These are phyloP conservation scores for Fusarium anthophilum DNA, from an alignment of 2,329 filamentous ascomycete species.

Conservation along the genomic window DNA sequence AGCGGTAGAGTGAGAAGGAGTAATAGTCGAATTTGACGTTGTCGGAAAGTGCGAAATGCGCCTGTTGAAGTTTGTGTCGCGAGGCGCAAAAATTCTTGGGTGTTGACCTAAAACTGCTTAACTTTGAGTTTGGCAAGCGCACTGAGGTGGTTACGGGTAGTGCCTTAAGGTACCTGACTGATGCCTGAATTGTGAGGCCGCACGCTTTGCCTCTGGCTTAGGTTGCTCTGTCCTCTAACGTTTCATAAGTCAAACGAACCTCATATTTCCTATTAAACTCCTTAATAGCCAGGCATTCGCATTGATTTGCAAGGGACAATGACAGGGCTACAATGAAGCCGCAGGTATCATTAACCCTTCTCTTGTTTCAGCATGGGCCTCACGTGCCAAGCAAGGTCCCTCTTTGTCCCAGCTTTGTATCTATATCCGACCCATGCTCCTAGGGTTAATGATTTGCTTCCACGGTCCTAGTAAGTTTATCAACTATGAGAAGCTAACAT, in stretches of 20 bases:
- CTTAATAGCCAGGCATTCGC: conserved; percentile 19
- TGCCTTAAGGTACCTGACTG: background rate
- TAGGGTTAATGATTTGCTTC: background rate
- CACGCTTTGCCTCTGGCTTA: background rate
- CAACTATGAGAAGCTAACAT: background rate
- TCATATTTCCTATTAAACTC: conserved; percentile 7
- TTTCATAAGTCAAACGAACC: conserved; percentile 21
- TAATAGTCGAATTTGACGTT: conserved; percentile 27
- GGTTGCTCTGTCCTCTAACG: conserved; percentile 3
- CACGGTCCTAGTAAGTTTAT: background rate
- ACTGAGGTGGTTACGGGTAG: background rate
- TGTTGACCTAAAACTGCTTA: conserved; percentile 37
- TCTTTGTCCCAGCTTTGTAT: conserved; percentile 14
- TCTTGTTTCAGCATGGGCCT: conserved; percentile 21
- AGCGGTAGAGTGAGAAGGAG: background rate
- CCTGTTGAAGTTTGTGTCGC: conserved; percentile 34
- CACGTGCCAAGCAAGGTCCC: conserved; percentile 17
- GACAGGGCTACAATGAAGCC: conserved; percentile 1
- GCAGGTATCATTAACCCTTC: conserved; percentile 2
- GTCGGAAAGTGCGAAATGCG: conserved; percentile 34
- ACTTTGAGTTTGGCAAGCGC: conserved; percentile 16
- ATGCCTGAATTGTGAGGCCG: conserved; percentile 11
- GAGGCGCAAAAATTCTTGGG: conserved; percentile 41
- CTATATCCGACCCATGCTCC: background rate
- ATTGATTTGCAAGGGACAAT: conserved; percentile 21